Conservation (phyloP, 192 early-diverging fungal species). For the Powellomyces hirtus region DNA sequence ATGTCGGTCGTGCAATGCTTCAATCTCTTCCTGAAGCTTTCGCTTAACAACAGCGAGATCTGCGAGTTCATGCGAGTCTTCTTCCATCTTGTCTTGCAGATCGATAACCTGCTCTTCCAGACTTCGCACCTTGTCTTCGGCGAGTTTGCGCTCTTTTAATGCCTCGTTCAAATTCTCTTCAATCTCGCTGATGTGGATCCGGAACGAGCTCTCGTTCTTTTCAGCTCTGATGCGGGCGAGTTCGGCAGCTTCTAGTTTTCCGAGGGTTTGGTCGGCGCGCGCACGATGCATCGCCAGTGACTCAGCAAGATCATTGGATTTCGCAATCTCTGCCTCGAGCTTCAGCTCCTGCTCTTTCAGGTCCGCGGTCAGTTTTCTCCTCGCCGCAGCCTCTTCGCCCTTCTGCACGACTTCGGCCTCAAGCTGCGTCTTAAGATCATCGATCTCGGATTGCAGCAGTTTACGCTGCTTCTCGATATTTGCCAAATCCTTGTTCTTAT, state of each 20-base stretch:
- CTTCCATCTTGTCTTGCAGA: slow-evolving; percentile 74
- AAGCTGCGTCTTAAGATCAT: slow-evolving; percentile 58
- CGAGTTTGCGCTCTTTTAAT: slow-evolving; percentile 53
- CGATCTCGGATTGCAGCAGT: slow-evolving; percentile 59
- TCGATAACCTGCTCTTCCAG: slow-evolving; percentile 73
- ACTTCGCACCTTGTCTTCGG: slow-evolving; percentile 62
- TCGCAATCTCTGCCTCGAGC: slow-evolving; percentile 61
- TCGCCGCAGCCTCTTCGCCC: slow-evolving; percentile 58
- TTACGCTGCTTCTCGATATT: slow-evolving; percentile 65
- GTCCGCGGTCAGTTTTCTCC: slow-evolving; percentile 56
- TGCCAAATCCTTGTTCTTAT: slow-evolving; percentile 68
- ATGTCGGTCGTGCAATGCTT: slow-evolving; percentile 65
- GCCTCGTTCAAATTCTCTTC: slow-evolving; percentile 66
- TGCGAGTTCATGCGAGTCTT: slow-evolving; percentile 64
- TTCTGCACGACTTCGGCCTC: slow-evolving; percentile 66
- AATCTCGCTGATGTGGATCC: slow-evolving; percentile 66
- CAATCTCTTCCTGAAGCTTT: slow-evolving; percentile 76
- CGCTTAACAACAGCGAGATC: slow-evolving; percentile 70
- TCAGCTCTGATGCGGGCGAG: slow-evolving; percentile 71
- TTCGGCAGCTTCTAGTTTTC: slow-evolving; percentile 65
- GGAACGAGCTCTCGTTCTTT: slow-evolving; percentile 65
- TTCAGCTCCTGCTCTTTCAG: slow-evolving; percentile 60
- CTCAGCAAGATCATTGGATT: slow-evolving; percentile 59
- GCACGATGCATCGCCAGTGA: slow-evolving; percentile 52
- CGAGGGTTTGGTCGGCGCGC: slow-evolving; percentile 51